Base-by-base conservation (phyloP, 805 yeast species). In the Candida glaebosa region DNA sequence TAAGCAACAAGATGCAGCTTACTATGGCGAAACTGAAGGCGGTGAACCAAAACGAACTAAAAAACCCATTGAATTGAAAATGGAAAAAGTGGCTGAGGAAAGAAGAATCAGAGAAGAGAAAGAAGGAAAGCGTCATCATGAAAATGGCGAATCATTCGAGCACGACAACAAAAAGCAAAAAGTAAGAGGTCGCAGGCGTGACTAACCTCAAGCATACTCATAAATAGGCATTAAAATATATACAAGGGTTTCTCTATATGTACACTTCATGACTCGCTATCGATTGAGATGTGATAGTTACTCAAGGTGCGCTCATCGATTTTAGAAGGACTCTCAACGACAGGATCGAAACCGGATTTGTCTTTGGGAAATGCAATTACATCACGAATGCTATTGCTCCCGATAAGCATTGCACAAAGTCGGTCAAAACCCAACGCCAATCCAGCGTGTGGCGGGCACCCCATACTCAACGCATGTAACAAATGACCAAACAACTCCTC, bases 381-480 rank as follows among this genome's bases (percentile, higher is more conserved):
- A 56, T 93, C 97, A 49, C 96, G 69, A 25, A 93, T 90, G 47
- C 87, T 86, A 3, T 70, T 55, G 15, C 83, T 71, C 0, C 88
- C 93, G n/a, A 82, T 61, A 24, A 91, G 58, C 91, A 91, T 88
- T 0, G 99, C 93, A 53, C 95, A 82, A 71, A 93, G 68, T 47
- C 99, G 70, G 59, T 93, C 99, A 51, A 93, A 86, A 0, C 99
- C 99, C 26, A 93, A 71, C 0, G 99, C 99, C 30, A 93, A 70
- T 0, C 99, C 99, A 2, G 97, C 96, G 64, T 93, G 99, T 1
- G 99, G 99, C 1, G 99, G 99, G 55, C 98, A 88, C 1, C 99
- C 99, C 65, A 85, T 79, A 18, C 78, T 78, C 41, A 93, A 76
- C 0, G 96, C 96, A 31, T 72, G 68, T 24, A 93, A 68, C 31